Conservation (phyloP, 345 rosid species). For the Camelina laxa region DNA sequence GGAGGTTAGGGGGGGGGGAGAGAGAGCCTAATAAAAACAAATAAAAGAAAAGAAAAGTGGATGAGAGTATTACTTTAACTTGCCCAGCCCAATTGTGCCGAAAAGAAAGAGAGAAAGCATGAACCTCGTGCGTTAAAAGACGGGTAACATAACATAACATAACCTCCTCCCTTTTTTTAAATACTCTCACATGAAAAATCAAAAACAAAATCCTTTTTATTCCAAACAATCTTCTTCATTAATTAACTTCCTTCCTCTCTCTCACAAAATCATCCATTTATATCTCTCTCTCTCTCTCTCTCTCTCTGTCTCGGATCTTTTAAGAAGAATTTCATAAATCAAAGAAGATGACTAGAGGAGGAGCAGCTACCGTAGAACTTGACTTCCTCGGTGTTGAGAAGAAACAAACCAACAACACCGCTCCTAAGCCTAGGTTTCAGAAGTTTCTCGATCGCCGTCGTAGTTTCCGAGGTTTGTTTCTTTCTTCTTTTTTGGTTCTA, state of each 20-base stretch:
- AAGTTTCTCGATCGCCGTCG: constrained; percentile 61
- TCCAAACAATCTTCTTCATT: neutral
- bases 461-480: constrained; percentile 68
- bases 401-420: constrained; percentile 29
- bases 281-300: neutral
- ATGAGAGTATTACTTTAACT: neutral
- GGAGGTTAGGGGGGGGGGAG: constrained; percentile 16
- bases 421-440: constrained; percentile 56
- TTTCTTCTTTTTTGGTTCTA: neutral
- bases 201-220: neutral
- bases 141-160: neutral
- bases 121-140: constrained; percentile 44
- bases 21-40: constrained; percentile 15
- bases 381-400: constrained; percentile 73
- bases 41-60: neutral
- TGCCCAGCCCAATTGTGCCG: neutral
- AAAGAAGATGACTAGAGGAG: constrained; percentile 56
- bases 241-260: neutral
- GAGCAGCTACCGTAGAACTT: constrained; percentile 62
- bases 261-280: neutral
- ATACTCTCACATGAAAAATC: constrained; percentile 34
- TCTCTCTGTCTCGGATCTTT: neutral
- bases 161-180: neutral
- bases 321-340: neutral
- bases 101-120: constrained; percentile 24